A percentile compares a stretch with the other conserved stretches of the same genome.
phyloP scores from a whole-genome alignment of 768 basidiomycete species.

The Amanita exitialis region DNA sequence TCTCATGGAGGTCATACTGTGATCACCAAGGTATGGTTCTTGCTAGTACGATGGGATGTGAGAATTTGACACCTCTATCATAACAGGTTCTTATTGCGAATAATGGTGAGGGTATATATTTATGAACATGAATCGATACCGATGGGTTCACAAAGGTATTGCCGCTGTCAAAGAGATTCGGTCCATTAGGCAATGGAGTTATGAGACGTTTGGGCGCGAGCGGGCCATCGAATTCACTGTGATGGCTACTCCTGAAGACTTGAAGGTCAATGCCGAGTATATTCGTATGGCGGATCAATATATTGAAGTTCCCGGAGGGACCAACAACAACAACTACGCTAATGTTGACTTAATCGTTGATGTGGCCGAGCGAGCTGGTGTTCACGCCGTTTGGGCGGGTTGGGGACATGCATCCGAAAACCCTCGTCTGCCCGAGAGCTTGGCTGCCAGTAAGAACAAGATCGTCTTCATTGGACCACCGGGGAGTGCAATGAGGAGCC shows the following conservation, averaged over 20 bases:
- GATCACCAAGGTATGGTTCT: constrained; percentile 79
- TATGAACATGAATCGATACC: constrained; percentile 4
- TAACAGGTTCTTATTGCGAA: constrained; percentile 93
- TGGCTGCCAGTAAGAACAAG: constrained; percentile 86
- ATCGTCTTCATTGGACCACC: constrained; percentile 99
- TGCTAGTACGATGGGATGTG: background rate
- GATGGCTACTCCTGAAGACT: constrained; percentile 98
- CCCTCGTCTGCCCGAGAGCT: constrained; percentile 88
- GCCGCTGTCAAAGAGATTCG: constrained; percentile 99
- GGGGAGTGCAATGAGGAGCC: constrained; percentile 96
- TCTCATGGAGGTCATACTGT: constrained; percentile 92
- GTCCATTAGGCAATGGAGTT: constrained; percentile 98
- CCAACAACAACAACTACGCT: constrained; percentile 99
- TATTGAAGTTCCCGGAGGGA: constrained; percentile 96
- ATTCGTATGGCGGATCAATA: constrained; percentile 99
- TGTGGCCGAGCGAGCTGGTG: constrained; percentile 92
- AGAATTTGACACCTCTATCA: constrained; percentile 5
- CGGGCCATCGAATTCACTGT: constrained; percentile 97
- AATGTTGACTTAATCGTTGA: constrained; percentile 99
- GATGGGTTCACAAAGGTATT: constrained; percentile 53
- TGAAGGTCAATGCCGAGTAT: constrained; percentile 98
- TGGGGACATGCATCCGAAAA: constrained; percentile 99
- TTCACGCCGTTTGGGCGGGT: constrained; percentile 99
- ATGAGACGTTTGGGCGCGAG: constrained; percentile 96
- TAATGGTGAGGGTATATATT: constrained; percentile 50